These are phyloP conservation scores for Lactarius psammicola DNA, from an alignment of 768 basidiomycete species.

Conservation along the genomic window DNA sequence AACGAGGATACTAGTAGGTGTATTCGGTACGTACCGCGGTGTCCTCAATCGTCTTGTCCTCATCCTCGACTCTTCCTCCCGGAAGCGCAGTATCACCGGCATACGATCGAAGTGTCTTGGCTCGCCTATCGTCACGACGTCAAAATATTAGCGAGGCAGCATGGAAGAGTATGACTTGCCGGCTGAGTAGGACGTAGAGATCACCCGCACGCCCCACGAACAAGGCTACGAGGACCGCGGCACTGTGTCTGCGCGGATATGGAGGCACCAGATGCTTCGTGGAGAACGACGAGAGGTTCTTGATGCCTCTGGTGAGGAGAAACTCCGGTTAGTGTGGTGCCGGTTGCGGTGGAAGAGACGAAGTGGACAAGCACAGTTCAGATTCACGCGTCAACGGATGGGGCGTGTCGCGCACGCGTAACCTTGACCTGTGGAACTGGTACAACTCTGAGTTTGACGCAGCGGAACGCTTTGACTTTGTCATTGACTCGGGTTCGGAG, in stretches of 20 bases:
- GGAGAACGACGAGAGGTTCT: constrained; percentile 20
- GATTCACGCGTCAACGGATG: constrained; percentile 28
- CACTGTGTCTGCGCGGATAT: constrained; percentile 57
- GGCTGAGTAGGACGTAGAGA: constrained; percentile 79
- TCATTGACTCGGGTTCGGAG: constrained; percentile 5
- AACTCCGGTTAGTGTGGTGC: neutral
- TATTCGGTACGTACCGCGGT: constrained; percentile 60
- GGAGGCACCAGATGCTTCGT: constrained; percentile 29
- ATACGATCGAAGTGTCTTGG: constrained; percentile 68
- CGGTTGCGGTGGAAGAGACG: neutral
- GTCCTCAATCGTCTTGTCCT: constrained; percentile 68
- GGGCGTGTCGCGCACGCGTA: constrained; percentile 25
- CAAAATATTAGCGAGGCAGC: neutral
- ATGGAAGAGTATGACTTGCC: constrained; percentile 45
- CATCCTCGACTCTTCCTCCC: constrained; percentile 75
- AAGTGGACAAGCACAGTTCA: constrained; percentile 12
- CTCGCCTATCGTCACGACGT: constrained; percentile 50
- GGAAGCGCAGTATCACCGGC: constrained; percentile 89
- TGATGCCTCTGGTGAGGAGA: constrained; percentile 16
- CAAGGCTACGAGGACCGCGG: constrained; percentile 79
- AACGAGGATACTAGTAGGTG: neutral
- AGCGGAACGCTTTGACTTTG: neutral
- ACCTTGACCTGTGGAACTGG: constrained; percentile 28
- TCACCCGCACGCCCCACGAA: constrained; percentile 85
- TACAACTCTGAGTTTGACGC: constrained; percentile 26